Evolutionary conservation across 306 rosid genomes (phyloP), one percentile per base, ranked within the genome.

Genomic region (Chamaecrista fasciculata): DNA sequence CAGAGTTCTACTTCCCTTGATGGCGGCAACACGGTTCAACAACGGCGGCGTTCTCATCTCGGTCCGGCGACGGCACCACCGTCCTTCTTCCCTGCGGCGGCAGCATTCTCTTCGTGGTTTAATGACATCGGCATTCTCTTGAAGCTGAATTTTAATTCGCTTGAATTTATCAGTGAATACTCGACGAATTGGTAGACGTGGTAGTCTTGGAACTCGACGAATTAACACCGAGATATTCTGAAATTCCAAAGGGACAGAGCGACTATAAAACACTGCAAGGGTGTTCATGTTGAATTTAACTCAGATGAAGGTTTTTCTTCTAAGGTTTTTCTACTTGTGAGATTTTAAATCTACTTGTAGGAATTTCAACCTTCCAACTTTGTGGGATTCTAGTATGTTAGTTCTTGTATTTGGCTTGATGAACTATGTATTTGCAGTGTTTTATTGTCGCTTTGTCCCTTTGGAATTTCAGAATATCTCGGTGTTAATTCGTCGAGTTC

Each of bases 171-270:
- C n/a, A n/a, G n/a, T n/a, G n/a, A n/a, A n/a, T n/a, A 95, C 96
- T 18, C 99, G 99, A 28, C 97, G 95, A 75, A 95, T 87, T 87
- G 91, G 91, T 79, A 95, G 97, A n/a, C 47, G 99, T 91, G 4
- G 99, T 91, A 79, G 91, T 95, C 89, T 91, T 95, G 72, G 99
- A 97, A 73, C 91, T 89, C 99, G 91, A 86, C 95, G 79, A 86
- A 71, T 86, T 96, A 80, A 87, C 97, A 80, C 89, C 99, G 87
- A 84, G 89, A 84, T 95, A 95, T 74, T 95, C 99, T 95, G 99
- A 95, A 95, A 91, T 91, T 88, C 52, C 85, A 91, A 78, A 95
- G 81, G 86, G 79, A 90, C 79, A 84, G 64, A 71, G 53, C 67
- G 83, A 64, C 92, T 80, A 84, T 83, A 83, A 91, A 86, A 85